Conservation (phyloP, 345 rosid genomes). For the Linum lewisii region DNA sequence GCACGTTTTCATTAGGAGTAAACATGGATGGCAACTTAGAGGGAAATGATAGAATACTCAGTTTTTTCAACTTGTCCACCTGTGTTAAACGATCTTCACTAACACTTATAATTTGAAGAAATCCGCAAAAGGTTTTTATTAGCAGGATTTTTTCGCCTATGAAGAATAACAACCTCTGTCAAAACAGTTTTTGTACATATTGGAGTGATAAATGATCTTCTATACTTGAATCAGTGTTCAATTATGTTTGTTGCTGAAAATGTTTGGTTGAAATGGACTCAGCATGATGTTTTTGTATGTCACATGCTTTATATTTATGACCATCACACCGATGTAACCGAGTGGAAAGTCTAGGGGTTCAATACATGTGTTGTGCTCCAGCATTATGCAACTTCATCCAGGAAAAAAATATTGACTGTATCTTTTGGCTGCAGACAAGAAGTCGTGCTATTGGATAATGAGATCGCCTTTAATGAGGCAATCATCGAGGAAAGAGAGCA, state of each 20-base stretch:
- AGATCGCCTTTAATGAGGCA: conserved; percentile 62
- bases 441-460: conserved; percentile 46
- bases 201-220: neutral
- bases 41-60: neutral
- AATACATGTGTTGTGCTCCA: too few species aligned
- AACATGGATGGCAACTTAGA: neutral
- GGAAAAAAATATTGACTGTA: too few species aligned
- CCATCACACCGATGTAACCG: neutral
- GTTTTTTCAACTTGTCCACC: neutral
- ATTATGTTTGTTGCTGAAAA: too few species aligned
- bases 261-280: neutral
- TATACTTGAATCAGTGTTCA: too few species aligned
- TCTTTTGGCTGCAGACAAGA: conserved; percentile 37
- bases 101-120: neutral
- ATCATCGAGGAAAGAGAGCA: conserved; percentile 70
- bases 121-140: neutral
- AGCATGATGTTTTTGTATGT: neutral
- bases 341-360: neutral
- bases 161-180: neutral
- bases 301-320: too few species aligned
- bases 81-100: neutral
- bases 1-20: neutral
- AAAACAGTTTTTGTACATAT: neutral
- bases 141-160: neutral
- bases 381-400: too few species aligned